A percentile compares a stretch with the other conserved stretches of the same genome.
Conservation (phyloP, 139 green algal species). For the Spirogloea muscicola region DNA sequence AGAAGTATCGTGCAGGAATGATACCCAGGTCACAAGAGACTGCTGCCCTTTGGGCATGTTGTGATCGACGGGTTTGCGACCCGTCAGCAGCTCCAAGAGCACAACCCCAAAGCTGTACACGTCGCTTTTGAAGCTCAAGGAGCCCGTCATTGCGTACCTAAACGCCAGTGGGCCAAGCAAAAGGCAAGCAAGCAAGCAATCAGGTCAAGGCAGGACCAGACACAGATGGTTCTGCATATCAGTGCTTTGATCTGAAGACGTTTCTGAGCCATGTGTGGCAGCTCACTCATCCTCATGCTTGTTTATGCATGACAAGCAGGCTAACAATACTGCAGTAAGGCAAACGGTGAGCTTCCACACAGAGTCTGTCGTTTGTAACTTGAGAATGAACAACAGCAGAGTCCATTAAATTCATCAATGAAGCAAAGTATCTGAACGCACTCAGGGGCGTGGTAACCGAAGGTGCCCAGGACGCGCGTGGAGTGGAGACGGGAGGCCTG, state of each 20-base stretch:
- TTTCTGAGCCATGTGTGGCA: not conserved
- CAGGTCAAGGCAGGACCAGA: no score
- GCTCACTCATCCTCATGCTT: not conserved
- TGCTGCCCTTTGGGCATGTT: slow-evolving; percentile 10
- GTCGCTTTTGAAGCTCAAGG: slow-evolving; percentile 35
- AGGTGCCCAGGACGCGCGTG: slow-evolving; percentile 3
- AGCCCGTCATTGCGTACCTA: slow-evolving; percentile 42
- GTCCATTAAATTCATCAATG: not conserved
- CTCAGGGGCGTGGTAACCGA: not conserved
- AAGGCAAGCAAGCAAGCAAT: not conserved
- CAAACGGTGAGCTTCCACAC: not conserved
- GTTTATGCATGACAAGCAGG: no score
- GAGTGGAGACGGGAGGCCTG: slow-evolving; percentile 10
- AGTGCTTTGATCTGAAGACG: not conserved
- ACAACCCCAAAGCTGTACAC: slow-evolving; percentile 15
- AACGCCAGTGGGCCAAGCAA: not conserved
- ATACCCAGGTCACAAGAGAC: slow-evolving; percentile 13
- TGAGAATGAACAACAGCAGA: not conserved
- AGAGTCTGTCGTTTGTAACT: not conserved
- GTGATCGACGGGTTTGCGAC: slow-evolving; percentile 15
- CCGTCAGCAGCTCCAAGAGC: slow-evolving; percentile 6
- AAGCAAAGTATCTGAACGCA: not conserved
- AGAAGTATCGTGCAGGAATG: no score
- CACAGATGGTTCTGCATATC: no score
- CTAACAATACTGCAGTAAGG: no score